Conservation (phyloP, 1,139 yeast species). For the Taphrina deformans region DNA sequence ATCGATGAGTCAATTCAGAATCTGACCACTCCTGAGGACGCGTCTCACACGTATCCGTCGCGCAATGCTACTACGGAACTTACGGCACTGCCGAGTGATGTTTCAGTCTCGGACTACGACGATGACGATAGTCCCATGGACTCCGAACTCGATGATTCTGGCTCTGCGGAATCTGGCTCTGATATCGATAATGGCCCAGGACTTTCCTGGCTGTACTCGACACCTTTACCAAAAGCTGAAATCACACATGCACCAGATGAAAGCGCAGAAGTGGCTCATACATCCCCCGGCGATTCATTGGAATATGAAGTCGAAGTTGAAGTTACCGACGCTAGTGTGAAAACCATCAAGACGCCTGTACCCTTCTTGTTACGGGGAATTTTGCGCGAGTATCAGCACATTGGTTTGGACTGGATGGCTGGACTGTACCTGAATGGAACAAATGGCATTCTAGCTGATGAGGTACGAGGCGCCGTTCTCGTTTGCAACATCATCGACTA, state of each 20-base stretch:
- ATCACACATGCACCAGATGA: neutral
- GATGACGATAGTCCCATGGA: conserved; percentile 27
- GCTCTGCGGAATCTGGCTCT: conserved; percentile 42
- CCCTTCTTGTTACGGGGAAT: conserved; percentile 69
- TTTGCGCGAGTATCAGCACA: conserved; percentile 88
- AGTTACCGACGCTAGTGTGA: neutral
- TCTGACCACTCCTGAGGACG: neutral
- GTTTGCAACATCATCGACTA: neutral
- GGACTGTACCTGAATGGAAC: conserved; percentile 89
- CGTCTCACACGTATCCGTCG: neutral
- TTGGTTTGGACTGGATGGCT: conserved; percentile 96
- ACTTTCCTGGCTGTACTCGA: conserved; percentile 30
- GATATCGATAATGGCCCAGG: conserved; percentile 35
- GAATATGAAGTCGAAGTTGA: neutral
- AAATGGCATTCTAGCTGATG: conserved; percentile 96
- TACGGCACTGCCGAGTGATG: conserved; percentile 1
- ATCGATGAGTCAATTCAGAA: neutral
- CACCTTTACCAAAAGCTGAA: neutral
- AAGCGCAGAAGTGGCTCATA: neutral
- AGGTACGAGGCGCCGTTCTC: conserved; percentile 43
- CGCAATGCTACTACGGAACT: neutral
- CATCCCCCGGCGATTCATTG: neutral
- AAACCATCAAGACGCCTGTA: conserved; percentile 41
- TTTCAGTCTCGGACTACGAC: neutral
- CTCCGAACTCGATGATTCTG: conserved; percentile 31